phyloP scores from a whole-genome alignment of 2,329 filamentous ascomycete genomes.

The Trichophyton verrucosum region DNA sequence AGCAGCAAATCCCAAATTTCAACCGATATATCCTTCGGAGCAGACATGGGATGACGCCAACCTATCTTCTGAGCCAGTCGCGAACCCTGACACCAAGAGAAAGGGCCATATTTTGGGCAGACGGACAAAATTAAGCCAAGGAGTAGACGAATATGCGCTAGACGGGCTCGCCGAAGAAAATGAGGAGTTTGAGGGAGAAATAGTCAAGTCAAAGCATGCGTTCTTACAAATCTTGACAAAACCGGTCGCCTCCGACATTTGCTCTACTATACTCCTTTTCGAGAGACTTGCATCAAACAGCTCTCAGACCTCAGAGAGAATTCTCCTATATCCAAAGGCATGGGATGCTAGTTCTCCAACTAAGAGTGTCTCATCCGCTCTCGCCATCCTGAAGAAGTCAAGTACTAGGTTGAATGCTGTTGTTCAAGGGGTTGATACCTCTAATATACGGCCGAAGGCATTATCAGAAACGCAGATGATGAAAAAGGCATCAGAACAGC shows the following conservation, averaged over 20 bases:
- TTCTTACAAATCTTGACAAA: conserved; percentile 35
- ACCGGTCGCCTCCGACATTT: conserved; percentile 33
- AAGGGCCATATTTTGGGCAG: background rate
- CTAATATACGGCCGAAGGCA: conserved; percentile 9
- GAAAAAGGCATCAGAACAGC: conserved; percentile 23
- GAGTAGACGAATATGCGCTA: background rate
- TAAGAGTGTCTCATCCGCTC: conserved; percentile 21
- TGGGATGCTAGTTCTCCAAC: conserved; percentile 28
- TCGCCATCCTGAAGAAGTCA: conserved; percentile 28
- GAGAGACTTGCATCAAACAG: conserved; percentile 27
- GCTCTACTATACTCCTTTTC: conserved; percentile 35
- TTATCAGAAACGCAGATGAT: conserved; percentile 12
- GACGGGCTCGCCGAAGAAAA: background rate
- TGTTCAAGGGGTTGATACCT: conserved; percentile 32
- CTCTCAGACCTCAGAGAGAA: conserved; percentile 26
- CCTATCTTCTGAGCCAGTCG: background rate
- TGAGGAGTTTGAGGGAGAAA: background rate
- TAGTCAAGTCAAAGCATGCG: conserved; percentile 20
- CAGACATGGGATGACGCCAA: background rate
- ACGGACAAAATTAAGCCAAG: background rate
- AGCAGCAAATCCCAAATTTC: background rate
- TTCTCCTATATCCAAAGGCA: conserved; percentile 37
- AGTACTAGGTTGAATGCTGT: conserved; percentile 31
- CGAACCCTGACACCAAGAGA: background rate
- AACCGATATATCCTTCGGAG: background rate